These are phyloP conservation scores for Cryphonectria carpinicola DNA, from an alignment of 2,329 filamentous ascomycete genomes.

Conservation along the genomic window DNA sequence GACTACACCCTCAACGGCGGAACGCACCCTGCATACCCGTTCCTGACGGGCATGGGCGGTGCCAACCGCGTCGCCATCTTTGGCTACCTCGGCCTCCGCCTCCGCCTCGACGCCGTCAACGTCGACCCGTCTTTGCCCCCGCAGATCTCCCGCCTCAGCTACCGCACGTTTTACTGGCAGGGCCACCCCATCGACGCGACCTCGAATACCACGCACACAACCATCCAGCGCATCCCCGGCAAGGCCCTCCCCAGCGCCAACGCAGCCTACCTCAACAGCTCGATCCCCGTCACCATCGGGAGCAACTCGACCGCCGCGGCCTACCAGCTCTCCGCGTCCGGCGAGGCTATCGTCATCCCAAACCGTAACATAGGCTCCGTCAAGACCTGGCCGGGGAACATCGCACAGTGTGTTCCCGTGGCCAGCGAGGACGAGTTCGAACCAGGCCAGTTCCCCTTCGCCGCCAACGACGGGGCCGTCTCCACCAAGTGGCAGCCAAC, in stretches of 20 bases:
- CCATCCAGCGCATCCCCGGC: slow-evolving; percentile 25
- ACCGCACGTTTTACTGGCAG: slow-evolving; percentile 29
- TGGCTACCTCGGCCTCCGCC: slow-evolving; percentile 23
- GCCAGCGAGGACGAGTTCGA: slow-evolving; percentile 51
- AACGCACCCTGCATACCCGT: slow-evolving; percentile 25
- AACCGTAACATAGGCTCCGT: slow-evolving; percentile 62
- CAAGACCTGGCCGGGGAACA: slow-evolving; percentile 60
- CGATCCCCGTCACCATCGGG: slow-evolving; percentile 64
- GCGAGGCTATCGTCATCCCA: slow-evolving; percentile 53
- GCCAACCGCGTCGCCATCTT: slow-evolving; percentile 27
- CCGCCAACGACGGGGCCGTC: slow-evolving; percentile 27
- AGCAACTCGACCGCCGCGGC: slow-evolving; percentile 41
- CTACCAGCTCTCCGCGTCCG: slow-evolving; percentile 52
- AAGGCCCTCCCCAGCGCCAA: slow-evolving; percentile 56
- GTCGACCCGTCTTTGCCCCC: slow-evolving; percentile 25
- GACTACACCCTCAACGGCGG: slow-evolving; percentile 27
- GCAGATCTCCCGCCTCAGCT: slow-evolving; percentile 21
- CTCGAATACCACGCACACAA: slow-evolving; percentile 38
- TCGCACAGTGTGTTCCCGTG: slow-evolving; percentile 66
- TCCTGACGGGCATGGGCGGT: slow-evolving; percentile 25
- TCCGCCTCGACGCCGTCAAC: slow-evolving; percentile 25
- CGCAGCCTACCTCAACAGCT: slow-evolving; percentile 51
- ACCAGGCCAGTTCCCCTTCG: slow-evolving; percentile 70
- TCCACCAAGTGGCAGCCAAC: slow-evolving; percentile 29
- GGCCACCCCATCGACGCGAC: slow-evolving; percentile 26